These are phyloP conservation scores for Pythium aristosporum DNA, from an alignment of 352 stramenopile genomes.

Conservation along the genomic window DNA sequence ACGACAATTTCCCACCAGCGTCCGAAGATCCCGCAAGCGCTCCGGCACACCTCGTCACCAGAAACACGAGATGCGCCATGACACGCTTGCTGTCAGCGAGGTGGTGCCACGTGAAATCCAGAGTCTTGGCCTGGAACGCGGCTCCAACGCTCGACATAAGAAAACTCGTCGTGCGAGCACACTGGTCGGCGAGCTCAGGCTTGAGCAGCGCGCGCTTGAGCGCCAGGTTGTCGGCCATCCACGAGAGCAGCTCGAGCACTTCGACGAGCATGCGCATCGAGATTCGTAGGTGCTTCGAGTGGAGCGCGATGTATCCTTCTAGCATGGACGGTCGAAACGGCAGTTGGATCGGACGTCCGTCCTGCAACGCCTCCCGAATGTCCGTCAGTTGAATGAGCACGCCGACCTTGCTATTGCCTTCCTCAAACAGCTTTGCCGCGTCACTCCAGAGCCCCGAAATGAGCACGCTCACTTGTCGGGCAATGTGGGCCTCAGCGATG, in stretches of 20 bases:
- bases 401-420: constrained; percentile 58
- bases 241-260: constrained; percentile 61
- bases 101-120: constrained; percentile 52
- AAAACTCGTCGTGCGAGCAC: constrained; percentile 63
- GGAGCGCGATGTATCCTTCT: constrained; percentile 51
- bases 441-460: constrained; percentile 71
- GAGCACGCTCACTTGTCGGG: constrained; percentile 50
- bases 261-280: constrained; percentile 65
- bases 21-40: not conserved
- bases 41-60: constrained; percentile 58
- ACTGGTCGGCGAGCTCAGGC: constrained; percentile 59
- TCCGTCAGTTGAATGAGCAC: constrained; percentile 64
- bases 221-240: constrained; percentile 48
- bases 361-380: constrained; percentile 39
- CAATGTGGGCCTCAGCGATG: constrained; percentile 5
- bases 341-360: constrained; percentile 23
- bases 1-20: not conserved
- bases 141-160: constrained; percentile 44
- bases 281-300: constrained; percentile 67
- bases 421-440: constrained; percentile 66
- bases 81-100: constrained; percentile 56
- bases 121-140: constrained; percentile 41
- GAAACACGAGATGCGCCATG: constrained; percentile 56
- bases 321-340: constrained; percentile 34
- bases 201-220: constrained; percentile 51